Evolutionary conservation across 805 yeast genomes (phyloP).

Genomic region (Priceomyces melissophilus): DNA sequence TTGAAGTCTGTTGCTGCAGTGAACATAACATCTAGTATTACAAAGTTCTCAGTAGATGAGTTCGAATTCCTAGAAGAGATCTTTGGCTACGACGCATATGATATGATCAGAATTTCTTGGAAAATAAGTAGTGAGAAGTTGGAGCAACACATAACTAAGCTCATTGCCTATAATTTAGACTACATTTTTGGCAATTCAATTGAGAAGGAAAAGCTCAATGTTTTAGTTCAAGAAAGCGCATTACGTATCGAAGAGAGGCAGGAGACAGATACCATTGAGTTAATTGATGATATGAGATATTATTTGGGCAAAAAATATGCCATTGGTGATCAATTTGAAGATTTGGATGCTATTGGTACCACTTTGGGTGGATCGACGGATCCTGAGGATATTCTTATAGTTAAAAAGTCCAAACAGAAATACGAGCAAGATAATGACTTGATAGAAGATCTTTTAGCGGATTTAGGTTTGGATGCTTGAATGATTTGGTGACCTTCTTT

Average conservation of each 20-base stretch:
- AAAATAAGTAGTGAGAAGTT: slow-evolving; percentile 58
- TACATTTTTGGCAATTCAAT: slow-evolving; percentile 28
- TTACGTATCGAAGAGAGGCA: slow-evolving; percentile 55
- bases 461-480: slow-evolving; percentile 28
- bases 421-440: slow-evolving; percentile 27
- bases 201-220: slow-evolving; percentile 19
- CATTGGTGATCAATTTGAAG: slow-evolving; percentile 23
- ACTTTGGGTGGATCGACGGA: slow-evolving; percentile 9
- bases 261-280: slow-evolving; percentile 75
- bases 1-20: slow-evolving; percentile 63
- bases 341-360: slow-evolving; percentile 21
- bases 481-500: slow-evolving; percentile 2
- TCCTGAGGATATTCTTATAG: slow-evolving; percentile 15
- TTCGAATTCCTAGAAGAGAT: slow-evolving; percentile 15
- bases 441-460: slow-evolving; percentile 26
- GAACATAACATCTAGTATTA: slow-evolving; percentile 33
- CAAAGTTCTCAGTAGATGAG: slow-evolving; percentile 15
- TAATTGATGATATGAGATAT: slow-evolving; percentile 73
- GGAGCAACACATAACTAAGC: slow-evolving; percentile 59
- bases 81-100: slow-evolving; percentile 45
- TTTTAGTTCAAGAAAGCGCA: slow-evolving; percentile 45
- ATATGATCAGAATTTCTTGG: slow-evolving; percentile 66
- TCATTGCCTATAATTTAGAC: slow-evolving; percentile 50
- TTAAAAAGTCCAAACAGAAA: slow-evolving; percentile 12
- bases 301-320: slow-evolving; percentile 45